A percentile compares a stretch with the other conserved stretches of the same genome.
These are phyloP conservation scores for Lactarius psammicola DNA, from an alignment of 768 basidiomycete species.

Conservation along the genomic window DNA sequence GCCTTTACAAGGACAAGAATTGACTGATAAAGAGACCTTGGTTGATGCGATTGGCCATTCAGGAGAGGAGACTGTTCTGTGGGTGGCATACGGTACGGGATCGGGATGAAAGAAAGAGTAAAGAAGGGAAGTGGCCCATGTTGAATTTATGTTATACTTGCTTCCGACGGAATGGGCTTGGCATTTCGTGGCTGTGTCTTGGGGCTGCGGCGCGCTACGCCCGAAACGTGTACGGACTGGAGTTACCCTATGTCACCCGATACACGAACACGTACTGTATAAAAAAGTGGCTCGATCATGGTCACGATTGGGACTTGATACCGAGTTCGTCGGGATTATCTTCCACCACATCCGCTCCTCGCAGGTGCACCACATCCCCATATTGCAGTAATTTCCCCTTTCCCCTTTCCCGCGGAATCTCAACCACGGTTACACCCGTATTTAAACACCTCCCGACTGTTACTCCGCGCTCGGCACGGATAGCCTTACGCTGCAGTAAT, in stretches of 20 bases:
- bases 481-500: constrained; percentile 44
- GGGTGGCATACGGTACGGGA: constrained; percentile 10
- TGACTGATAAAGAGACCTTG: constrained; percentile 38
- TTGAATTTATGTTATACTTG: not conserved
- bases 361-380: constrained; percentile 56
- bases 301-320: not conserved
- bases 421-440: constrained; percentile 57
- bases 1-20: constrained; percentile 46
- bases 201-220: too few relatives aligned
- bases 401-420: constrained; percentile 41
- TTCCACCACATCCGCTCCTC: constrained; percentile 38
- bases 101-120: not conserved
- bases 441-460: constrained; percentile 45
- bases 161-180: not conserved
- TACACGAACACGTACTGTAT: too few relatives aligned
- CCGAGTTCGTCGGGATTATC: constrained; percentile 52
- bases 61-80: constrained; percentile 25
- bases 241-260: not conserved
- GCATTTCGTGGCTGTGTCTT: constrained; percentile 7
- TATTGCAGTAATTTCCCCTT: constrained; percentile 49
- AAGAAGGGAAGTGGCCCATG: not conserved
- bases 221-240: too few relatives aligned
- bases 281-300: not conserved
- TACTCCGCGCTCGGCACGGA: constrained; percentile 38
- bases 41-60: constrained; percentile 40